Percentiles rank a stretch among this genome's conserved stretches.
Evolutionary conservation across 495 filamentous ascomycete species (phyloP).

Genomic region (Letharia lupina): DNA sequence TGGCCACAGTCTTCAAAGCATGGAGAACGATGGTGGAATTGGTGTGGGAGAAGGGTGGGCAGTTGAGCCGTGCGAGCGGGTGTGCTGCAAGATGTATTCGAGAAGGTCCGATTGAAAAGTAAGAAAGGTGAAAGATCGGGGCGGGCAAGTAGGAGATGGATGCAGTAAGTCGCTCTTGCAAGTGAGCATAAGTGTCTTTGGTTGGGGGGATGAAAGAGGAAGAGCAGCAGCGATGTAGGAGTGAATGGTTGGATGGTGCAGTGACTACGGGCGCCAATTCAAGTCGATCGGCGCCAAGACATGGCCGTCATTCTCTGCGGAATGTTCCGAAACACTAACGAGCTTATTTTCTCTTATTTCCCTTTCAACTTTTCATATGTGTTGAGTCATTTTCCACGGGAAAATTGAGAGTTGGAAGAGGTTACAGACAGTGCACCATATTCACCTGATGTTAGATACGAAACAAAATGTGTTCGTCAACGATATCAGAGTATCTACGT

Average conservation of each 20-base stretch:
- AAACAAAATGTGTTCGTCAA: too few species aligned
- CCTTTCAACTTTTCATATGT: too few species aligned
- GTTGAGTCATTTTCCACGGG: too few species aligned
- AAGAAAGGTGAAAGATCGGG: not conserved
- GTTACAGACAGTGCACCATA: too few species aligned
- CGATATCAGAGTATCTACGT: not conserved
- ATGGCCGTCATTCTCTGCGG: slow-evolving; percentile 1
- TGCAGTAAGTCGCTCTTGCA: not conserved
- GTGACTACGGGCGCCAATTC: slow-evolving; percentile 6
- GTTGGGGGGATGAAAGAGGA: not conserved
- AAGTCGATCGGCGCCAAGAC: not conserved
- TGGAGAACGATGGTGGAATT: not conserved
- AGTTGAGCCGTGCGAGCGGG: not conserved
- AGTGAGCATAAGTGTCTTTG: not conserved
- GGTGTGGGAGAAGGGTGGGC: not conserved
- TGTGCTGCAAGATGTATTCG: not conserved
- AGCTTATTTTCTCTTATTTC: not conserved
- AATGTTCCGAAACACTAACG: slow-evolving; percentile 1
- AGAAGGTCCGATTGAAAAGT: not conserved
- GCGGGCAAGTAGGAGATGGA: not conserved
- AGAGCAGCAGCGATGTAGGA: not conserved
- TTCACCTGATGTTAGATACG: too few species aligned
- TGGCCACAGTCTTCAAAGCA: not conserved
- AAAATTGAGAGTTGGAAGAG: too few species aligned
- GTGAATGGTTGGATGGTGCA: not conserved